Evolutionary conservation across 257 asterid genomes (phyloP), one percentile per base, ranked within the genome.

Genomic region (Ligustrum vulgare): DNA sequence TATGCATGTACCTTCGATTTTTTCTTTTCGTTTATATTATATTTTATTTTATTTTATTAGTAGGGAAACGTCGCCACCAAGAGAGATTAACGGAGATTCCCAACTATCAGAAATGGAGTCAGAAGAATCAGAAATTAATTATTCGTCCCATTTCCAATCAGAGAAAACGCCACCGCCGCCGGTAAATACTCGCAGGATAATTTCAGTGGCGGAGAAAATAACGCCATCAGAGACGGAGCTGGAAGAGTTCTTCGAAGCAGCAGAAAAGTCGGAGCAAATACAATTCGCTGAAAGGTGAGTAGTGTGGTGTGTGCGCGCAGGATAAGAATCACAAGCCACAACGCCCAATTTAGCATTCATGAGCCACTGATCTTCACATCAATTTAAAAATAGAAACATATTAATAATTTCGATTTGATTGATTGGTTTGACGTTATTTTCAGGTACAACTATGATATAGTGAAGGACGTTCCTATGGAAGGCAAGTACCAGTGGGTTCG

Each of bases 231-330:
- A 47, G 28, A 82, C 63, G 20, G 87, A 86, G 76, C 67, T 86
- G 31, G 86, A 84, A 67, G 86, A 84, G 68, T 84, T 86, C 73
- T 86, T 86, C 74, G 3, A 88, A n/a, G 77, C n/a, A 28, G 79
- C 81, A n/a, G 90, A 84, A 76, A 82, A 81, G 79, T 60, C 39
- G 51, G 75, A 78, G 70, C 83, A 77, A 51, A 66, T 80, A 78
- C 76, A 73, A 22, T 86, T 86, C 37, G 66, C 70, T 15, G 86
- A 86, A 72, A 84, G 81, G 90, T 86, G 72, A 81, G 90, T 71
- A n/a, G 11, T 67, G 66, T 31, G 2, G 71, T 0, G 47, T 2
- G 62, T 3, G 70, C 35, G 76, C 76, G 36, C 70, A 73, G 10
- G 76, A 58, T 73, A 62, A 62, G 70, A 60, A 63, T 20, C 11